phyloP scores from a whole-genome alignment of 1,139 yeast species.

The Candida sanyaensis region DNA sequence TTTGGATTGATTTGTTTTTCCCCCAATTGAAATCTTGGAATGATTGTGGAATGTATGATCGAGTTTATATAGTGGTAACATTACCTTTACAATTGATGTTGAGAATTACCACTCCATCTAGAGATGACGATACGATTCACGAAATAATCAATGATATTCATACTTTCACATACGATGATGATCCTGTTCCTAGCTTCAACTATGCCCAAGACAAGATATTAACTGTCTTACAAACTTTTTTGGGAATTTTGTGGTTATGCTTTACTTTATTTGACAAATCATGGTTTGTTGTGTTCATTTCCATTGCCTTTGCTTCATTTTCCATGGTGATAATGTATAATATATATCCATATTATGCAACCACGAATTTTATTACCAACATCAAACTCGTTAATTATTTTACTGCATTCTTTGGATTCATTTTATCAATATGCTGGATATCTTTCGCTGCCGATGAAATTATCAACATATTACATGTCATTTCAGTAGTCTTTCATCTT shows the following conservation, averaged over 20 bases:
- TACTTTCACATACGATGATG: background rate
- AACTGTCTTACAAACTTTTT: constrained; percentile 21
- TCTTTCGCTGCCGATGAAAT: constrained; percentile 77
- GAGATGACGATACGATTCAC: constrained; percentile 20
- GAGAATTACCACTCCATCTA: constrained; percentile 52
- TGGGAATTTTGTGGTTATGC: constrained; percentile 20
- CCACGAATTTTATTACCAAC: constrained; percentile 3
- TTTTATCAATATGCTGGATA: constrained; percentile 70
- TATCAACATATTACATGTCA: constrained; percentile 63
- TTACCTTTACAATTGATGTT: constrained; percentile 47
- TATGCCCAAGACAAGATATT: constrained; percentile 14
- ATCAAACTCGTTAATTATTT: constrained; percentile 27
- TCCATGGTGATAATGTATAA: constrained; percentile 8
- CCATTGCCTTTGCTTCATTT: constrained; percentile 16
- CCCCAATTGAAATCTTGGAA: constrained; percentile 15
- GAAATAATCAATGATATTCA: constrained; percentile 5
- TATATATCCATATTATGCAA: constrained; percentile 9
- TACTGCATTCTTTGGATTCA: constrained; percentile 60
- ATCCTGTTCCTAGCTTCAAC: constrained; percentile 14
- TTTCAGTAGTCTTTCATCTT: constrained; percentile 61
- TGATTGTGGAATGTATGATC: constrained; percentile 10
- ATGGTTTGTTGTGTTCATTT: constrained; percentile 6
- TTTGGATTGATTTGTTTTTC: constrained; percentile 23
- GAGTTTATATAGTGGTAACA: constrained; percentile 29
- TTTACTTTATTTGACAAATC: constrained; percentile 8